Percentiles rank a stretch among this genome's conserved stretches.
Conservation (phyloP, 768 basidiomycete genomes). For the Suillus ampliporus region DNA sequence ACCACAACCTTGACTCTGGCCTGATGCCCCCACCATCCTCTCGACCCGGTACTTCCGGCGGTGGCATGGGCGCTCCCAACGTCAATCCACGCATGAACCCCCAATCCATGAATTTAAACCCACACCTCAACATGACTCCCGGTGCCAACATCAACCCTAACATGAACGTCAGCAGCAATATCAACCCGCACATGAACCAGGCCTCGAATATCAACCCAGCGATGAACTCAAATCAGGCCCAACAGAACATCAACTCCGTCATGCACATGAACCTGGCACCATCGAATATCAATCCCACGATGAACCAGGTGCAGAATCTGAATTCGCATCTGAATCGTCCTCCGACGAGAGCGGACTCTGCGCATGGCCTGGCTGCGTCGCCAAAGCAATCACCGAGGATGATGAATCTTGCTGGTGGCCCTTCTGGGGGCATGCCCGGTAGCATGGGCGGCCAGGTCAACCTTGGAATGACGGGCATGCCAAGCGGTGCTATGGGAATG, state of each 20-base stretch:
- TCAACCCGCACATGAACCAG: constrained; percentile 25
- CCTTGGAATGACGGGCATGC: constrained; percentile 15
- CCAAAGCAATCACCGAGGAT: constrained; percentile 36
- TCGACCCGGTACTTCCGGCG: constrained; percentile 33
- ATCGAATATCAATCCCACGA: constrained; percentile 22
- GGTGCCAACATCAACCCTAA: constrained; percentile 18
- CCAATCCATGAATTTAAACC: constrained; percentile 26
- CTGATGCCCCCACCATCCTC: constrained; percentile 31
- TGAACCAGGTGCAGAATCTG: constrained; percentile 6
- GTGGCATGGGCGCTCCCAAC: constrained; percentile 19
- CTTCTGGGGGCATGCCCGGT: constrained; percentile 16
- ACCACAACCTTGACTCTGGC: constrained; percentile 25
- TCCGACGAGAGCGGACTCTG: constrained; percentile 37
- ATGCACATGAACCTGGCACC: constrained; percentile 23
- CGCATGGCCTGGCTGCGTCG: constrained; percentile 26
- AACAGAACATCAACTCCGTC: constrained; percentile 19
- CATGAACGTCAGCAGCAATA: constrained; percentile 19
- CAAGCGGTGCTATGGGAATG: constrained; percentile 26
- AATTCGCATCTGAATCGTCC: constrained; percentile 29
- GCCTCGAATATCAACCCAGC: constrained; percentile 26
- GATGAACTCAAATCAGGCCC: constrained; percentile 16
- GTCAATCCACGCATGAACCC: constrained; percentile 30
- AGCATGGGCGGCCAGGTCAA: constrained; percentile 9
- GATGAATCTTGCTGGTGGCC: constrained; percentile 11
- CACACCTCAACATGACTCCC: constrained; percentile 22